A percentile compares a stretch with the other conserved stretches of the same genome.
These are phyloP conservation scores for Dalechampia spathulata DNA, from an alignment of 441 rosid genomes.

Conservation along the genomic window DNA sequence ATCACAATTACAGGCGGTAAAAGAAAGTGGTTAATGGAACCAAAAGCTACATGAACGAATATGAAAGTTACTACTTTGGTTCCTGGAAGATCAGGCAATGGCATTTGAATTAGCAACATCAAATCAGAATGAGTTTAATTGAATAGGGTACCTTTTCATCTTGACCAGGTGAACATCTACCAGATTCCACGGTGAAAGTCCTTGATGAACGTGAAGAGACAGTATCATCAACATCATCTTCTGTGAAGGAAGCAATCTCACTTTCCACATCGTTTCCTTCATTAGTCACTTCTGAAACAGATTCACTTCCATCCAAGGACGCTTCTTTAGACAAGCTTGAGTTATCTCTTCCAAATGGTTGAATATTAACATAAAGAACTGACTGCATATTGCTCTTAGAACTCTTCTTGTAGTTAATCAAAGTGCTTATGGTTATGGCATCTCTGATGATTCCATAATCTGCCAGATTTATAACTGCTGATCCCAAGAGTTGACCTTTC, in stretches of 20 bases:
- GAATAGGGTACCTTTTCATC: constrained; percentile 39
- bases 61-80: neutral
- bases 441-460: constrained; percentile 57
- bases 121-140: neutral
- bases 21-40: neutral
- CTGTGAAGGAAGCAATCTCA: constrained; percentile 66
- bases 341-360: constrained; percentile 46
- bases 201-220: constrained; percentile 47
- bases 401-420: constrained; percentile 52
- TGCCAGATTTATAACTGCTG: constrained; percentile 63
- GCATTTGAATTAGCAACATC: neutral
- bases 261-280: constrained; percentile 47
- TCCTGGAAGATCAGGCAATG: neutral
- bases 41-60: neutral
- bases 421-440: constrained; percentile 32
- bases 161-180: constrained; percentile 28
- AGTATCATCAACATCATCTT: constrained; percentile 52
- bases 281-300: constrained; percentile 44
- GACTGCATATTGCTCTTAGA: constrained; percentile 42
- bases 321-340: constrained; percentile 35
- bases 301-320: constrained; percentile 46
- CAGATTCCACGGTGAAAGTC: constrained; percentile 32
- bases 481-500: constrained; percentile 68
- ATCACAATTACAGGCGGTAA: constrained; percentile 3
- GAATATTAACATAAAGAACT: constrained; percentile 48